phyloP scores from a whole-genome alignment of 495 filamentous ascomycete genomes.

The Hamigera avellanea region DNA sequence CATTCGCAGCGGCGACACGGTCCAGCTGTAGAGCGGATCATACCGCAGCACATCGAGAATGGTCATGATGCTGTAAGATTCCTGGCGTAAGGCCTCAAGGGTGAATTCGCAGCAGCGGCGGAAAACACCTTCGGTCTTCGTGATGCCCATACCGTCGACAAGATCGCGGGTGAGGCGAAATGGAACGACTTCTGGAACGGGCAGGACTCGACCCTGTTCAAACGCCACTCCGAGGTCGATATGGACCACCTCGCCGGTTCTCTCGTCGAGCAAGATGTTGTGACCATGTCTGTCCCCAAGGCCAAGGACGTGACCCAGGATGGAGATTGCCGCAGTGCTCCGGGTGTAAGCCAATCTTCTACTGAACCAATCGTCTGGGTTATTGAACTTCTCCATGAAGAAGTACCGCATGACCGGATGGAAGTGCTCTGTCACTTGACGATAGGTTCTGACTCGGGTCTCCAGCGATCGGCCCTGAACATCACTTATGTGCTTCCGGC shows the following conservation, averaged over 20 bases:
- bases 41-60: conserved; percentile 92
- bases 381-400: conserved; percentile 88
- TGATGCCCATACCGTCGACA: conserved; percentile 94
- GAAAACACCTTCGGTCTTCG: conserved; percentile 90
- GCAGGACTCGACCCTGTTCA: conserved; percentile 85
- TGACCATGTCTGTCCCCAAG: conserved; percentile 95
- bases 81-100: conserved; percentile 80
- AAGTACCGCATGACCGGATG: conserved; percentile 94
- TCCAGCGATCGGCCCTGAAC: conserved; percentile 58
- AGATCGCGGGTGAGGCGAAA: conserved; percentile 93
- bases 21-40: conserved; percentile 94
- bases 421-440: conserved; percentile 65
- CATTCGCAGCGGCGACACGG: conserved; percentile 78
- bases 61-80: conserved; percentile 92
- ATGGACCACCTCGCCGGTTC: conserved; percentile 87
- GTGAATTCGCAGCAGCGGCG: conserved; percentile 96
- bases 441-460: conserved; percentile 59
- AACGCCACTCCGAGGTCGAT: conserved; percentile 96
- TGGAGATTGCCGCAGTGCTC: conserved; percentile 87
- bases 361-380: conserved; percentile 92
- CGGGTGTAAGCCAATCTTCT: conserved; percentile 80
- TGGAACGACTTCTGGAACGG: conserved; percentile 87
- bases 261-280: conserved; percentile 87
- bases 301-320: conserved; percentile 85
- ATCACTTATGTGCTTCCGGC: conserved; percentile 64